These are phyloP conservation scores for Chiua sp. DNA, from an alignment of 1,284 basidiomycete species.

Conservation along the genomic window DNA sequence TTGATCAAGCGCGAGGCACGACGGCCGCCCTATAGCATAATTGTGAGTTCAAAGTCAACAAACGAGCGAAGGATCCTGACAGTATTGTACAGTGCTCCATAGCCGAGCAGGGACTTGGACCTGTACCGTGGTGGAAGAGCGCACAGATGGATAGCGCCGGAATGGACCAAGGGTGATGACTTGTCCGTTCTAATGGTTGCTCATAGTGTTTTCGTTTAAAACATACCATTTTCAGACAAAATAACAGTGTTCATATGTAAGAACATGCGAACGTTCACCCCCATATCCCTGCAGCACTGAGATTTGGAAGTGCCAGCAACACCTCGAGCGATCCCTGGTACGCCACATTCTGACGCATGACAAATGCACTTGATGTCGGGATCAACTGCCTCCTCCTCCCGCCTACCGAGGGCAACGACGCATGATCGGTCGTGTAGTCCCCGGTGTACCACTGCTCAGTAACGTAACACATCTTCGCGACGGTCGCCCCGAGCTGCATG, in stretches of 20 bases:
- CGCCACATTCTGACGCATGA: too few relatives aligned
- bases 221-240: background rate
- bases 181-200: background rate
- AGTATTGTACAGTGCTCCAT: conserved; percentile 73
- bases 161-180: conserved; percentile 40
- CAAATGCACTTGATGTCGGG: too few relatives aligned
- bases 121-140: conserved; percentile 72
- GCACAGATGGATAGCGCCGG: conserved; percentile 46
- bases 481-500: too few relatives aligned
- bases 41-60: conserved; percentile 51
- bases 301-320: too few relatives aligned
- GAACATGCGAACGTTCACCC: background rate
- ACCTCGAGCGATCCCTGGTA: too few relatives aligned
- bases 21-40: conserved; percentile 76
- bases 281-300: too few relatives aligned
- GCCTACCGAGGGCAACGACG: too few relatives aligned
- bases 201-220: background rate
- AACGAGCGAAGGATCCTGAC: background rate
- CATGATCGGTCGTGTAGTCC: too few relatives aligned
- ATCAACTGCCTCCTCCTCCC: too few relatives aligned
- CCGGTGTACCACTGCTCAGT: too few relatives aligned
- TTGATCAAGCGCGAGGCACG: conserved; percentile 56
- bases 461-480: too few relatives aligned
- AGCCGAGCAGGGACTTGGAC: conserved; percentile 88
- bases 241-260: conserved; percentile 1